phyloP scores from a whole-genome alignment of 768 basidiomycete genomes.

The Tricholoma sp. region DNA sequence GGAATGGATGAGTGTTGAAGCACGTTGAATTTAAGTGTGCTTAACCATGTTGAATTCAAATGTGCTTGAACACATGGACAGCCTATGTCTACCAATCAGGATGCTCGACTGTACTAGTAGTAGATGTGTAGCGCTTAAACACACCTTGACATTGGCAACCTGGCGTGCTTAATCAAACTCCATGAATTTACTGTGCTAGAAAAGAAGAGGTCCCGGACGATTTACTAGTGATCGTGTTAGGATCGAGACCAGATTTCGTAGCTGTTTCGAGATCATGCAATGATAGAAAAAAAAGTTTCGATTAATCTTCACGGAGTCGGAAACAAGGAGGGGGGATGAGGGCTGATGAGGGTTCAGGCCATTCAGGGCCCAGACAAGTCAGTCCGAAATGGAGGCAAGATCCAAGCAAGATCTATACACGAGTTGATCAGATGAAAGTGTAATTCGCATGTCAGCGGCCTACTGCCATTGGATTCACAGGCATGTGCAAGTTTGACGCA shows the following conservation, averaged over 20 bases:
- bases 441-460: conserved; percentile 21
- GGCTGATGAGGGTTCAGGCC: too few relatives aligned
- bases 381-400: conserved; percentile 13
- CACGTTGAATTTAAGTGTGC: too few relatives aligned
- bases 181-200: too few relatives aligned
- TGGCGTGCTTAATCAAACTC: too few relatives aligned
- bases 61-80: too few relatives aligned
- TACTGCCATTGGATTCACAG: conserved; percentile 23
- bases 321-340: conserved; percentile 23
- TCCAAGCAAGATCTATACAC: too few relatives aligned
- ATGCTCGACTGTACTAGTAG: too few relatives aligned
- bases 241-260: conserved; percentile 12
- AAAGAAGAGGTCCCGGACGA: conserved; percentile 20
- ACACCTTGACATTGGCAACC: too few relatives aligned
- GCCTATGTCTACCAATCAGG: too few relatives aligned
- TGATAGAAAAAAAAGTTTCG: conserved; percentile 9
- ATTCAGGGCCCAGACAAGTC: conserved; percentile 7
- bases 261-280: conserved; percentile 16
- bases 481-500: conserved; percentile 14
- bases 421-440: conserved; percentile 18
- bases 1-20: too few relatives aligned
- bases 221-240: conserved; percentile 22
- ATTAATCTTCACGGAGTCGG: conserved; percentile 30
- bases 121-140: too few relatives aligned
- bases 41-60: too few relatives aligned